Percentiles rank a stretch among this genome's conserved stretches.
phyloP scores from a whole-genome alignment of 2,329 filamentous ascomycete species.

The Lecanosticta acicola region DNA sequence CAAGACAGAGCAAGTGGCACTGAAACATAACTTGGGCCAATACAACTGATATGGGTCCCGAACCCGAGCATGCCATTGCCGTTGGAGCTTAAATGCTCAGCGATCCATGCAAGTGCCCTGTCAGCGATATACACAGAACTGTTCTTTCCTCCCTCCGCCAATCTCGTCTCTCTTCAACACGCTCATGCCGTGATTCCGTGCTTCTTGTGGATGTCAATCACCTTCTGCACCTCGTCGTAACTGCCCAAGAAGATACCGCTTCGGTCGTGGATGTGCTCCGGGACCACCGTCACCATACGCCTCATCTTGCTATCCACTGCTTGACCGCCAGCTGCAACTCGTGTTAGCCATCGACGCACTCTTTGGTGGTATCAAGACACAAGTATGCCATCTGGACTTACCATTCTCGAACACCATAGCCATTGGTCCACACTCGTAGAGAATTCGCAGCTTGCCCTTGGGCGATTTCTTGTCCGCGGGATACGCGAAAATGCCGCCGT shows the following conservation, averaged over 20 bases:
- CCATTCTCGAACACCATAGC: constrained; percentile 98
- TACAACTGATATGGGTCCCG: no score
- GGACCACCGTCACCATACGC: constrained; percentile 81
- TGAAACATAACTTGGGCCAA: no score
- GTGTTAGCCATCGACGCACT: constrained; percentile 15
- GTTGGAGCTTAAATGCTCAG: not conserved
- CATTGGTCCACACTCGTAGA: constrained; percentile 99
- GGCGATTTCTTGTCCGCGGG: constrained; percentile 96
- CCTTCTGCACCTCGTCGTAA: constrained; percentile 91
- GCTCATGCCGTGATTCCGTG: constrained; percentile 30
- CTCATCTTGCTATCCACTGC: constrained; percentile 87
- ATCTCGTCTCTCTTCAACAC: no score
- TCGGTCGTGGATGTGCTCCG: constrained; percentile 89
- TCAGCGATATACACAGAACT: not conserved
- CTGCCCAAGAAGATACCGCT: constrained; percentile 96
- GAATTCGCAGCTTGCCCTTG: constrained; percentile 93
- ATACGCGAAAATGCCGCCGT: constrained; percentile 96
- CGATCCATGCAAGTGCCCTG: no score
- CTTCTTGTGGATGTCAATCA: constrained; percentile 73
- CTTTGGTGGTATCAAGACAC: constrained; percentile 1
- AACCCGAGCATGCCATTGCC: no score
- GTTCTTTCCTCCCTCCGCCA: no score
- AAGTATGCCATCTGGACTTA: constrained; percentile 42
- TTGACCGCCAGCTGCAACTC: constrained; percentile 70
- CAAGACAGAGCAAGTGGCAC: no score